A percentile compares a stretch with the other conserved stretches of the same genome.
Evolutionary conservation across 2,329 filamentous ascomycete genomes (phyloP).

Genomic region (Aspergillus sp.): DNA sequence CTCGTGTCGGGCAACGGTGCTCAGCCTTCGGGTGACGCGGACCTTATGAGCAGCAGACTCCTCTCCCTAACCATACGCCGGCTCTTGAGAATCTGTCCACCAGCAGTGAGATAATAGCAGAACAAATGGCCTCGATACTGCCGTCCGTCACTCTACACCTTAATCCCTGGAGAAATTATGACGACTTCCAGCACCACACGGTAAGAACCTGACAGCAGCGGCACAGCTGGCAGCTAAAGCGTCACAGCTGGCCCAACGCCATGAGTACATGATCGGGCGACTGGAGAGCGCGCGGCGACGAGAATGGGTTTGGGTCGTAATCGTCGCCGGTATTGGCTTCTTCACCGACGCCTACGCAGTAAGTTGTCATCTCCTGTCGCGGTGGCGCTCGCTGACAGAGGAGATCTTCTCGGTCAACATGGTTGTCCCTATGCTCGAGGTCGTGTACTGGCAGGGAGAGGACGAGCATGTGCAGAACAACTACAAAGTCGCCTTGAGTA

Average conservation of each 20-base stretch:
- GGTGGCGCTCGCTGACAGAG: not conserved
- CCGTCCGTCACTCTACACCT: constrained; percentile 14
- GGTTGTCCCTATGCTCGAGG: constrained; percentile 21
- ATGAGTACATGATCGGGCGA: constrained; percentile 19
- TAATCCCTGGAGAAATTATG: constrained; percentile 22
- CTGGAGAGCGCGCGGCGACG: constrained; percentile 20
- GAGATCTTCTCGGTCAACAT: constrained; percentile 26
- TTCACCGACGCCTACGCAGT: constrained; percentile 23
- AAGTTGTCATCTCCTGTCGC: not conserved
- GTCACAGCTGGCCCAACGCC: constrained; percentile 18
- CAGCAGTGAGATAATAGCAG: not conserved
- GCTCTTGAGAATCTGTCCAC: not conserved
- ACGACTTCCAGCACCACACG: constrained; percentile 18
- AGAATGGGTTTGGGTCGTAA: constrained; percentile 21
- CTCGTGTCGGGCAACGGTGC: constrained; percentile 3
- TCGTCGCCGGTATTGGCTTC: constrained; percentile 22
- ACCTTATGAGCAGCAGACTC: not conserved
- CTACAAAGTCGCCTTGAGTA: constrained; percentile 23
- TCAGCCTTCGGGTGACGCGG: too few relatives aligned
- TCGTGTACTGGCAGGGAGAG: constrained; percentile 15
- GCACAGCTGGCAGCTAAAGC: not conserved
- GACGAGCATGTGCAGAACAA: constrained; percentile 2
- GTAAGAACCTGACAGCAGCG: not conserved
- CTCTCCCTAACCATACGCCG: not conserved
- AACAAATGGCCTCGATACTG: not conserved